Evolutionary conservation across 768 basidiomycete species (phyloP).

Genomic region (Mycena metata): DNA sequence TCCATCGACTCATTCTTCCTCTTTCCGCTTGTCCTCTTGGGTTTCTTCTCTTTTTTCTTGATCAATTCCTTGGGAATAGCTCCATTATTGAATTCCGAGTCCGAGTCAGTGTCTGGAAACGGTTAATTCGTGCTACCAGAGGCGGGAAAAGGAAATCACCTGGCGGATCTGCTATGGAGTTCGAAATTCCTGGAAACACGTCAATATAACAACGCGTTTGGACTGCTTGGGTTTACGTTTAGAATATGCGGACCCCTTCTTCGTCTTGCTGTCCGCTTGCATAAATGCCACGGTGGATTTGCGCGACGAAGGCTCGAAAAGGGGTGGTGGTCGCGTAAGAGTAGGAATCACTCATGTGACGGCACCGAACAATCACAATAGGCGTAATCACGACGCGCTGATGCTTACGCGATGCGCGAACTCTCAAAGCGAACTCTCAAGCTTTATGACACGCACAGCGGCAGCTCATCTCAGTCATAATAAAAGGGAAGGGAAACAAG

Average conservation of each 20-base stretch:
- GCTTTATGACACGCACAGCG: too few species aligned
- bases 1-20: too few species aligned
- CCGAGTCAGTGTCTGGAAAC: constrained; percentile 59
- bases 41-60: constrained; percentile 26
- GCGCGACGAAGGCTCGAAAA: not conserved
- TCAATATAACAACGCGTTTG: not conserved
- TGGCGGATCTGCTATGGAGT: constrained; percentile 49
- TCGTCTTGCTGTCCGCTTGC: not conserved
- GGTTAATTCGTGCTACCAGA: not conserved
- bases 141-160: constrained; percentile 44
- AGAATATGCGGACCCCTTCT: constrained; percentile 42
- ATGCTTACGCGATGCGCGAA: too few species aligned
- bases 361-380: too few species aligned
- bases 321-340: not conserved
- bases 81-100: constrained; percentile 64
- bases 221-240: constrained; percentile 43
- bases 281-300: not conserved
- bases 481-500: too few species aligned
- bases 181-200: constrained; percentile 45
- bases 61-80: constrained; percentile 42
- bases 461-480: too few species aligned
- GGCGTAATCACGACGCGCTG: too few species aligned
- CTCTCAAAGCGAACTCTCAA: too few species aligned
- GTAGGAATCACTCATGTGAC: too few species aligned
- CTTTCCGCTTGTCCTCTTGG: constrained; percentile 41